A percentile compares a stretch with the other conserved stretches of the same genome.
Evolutionary conservation across 768 basidiomycete genomes (phyloP).

Genomic region (Russula earlei): DNA sequence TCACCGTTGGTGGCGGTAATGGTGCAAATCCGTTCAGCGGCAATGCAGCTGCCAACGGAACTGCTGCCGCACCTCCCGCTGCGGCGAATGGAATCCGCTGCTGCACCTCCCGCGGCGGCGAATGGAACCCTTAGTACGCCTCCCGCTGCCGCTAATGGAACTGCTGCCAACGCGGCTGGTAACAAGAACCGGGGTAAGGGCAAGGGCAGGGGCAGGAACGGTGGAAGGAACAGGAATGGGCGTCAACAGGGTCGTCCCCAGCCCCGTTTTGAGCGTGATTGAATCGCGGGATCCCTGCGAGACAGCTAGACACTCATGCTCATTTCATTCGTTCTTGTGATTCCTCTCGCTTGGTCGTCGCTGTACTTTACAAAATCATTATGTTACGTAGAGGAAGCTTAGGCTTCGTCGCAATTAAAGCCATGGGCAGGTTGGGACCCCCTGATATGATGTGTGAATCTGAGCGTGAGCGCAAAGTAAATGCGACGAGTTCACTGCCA

Average conservation of each 20-base stretch:
- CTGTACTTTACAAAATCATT: conserved; percentile 14
- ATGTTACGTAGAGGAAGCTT: conserved; percentile 6
- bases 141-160: conserved; percentile 7
- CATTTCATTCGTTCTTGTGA: conserved; percentile 13
- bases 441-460: background rate
- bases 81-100: too few relatives aligned
- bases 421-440: conserved; percentile 14
- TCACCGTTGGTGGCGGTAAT: background rate
- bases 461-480: background rate
- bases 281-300: background rate
- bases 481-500: too few relatives aligned
- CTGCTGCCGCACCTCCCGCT: background rate
- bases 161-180: background rate
- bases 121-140: conserved; percentile 13
- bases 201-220: background rate
- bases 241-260: background rate
- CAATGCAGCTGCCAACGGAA: background rate
- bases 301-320: background rate
- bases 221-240: background rate
- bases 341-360: background rate
- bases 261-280: conserved; percentile 6
- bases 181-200: background rate
- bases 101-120: too few relatives aligned
- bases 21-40: background rate
- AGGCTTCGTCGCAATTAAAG: conserved; percentile 10